phyloP scores from a whole-genome alignment of 805 yeast genomes.

The Phaffomyces opuntiae region DNA sequence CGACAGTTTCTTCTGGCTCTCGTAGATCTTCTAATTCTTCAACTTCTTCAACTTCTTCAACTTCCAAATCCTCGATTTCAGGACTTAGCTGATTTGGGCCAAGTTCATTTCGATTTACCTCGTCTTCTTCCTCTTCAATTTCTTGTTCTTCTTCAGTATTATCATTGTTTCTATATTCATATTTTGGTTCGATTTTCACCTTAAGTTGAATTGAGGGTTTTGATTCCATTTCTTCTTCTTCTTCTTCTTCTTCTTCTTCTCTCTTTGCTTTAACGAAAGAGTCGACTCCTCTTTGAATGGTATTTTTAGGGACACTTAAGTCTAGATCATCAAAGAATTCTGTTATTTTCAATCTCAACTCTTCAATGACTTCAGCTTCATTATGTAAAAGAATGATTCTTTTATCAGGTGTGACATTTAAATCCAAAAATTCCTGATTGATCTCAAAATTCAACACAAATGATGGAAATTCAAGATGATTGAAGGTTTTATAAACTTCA shows the following conservation, averaged over 20 bases:
- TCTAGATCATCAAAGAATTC: conserved; percentile 38
- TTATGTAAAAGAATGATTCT: conserved; percentile 60
- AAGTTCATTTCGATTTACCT: no score
- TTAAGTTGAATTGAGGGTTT: conserved; percentile 4
- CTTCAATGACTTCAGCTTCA: conserved; percentile 54
- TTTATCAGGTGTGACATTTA: conserved; percentile 92
- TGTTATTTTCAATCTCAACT: conserved; percentile 42
- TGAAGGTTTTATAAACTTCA: conserved; percentile 67
- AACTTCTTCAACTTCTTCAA: neutral
- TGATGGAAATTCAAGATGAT: conserved; percentile 67
- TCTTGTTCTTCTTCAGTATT: conserved; percentile 4
- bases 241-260: conserved; percentile 1
- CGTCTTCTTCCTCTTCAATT: neutral
- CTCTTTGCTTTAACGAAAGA: conserved; percentile 2
- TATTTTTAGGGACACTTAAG: conserved; percentile 25
- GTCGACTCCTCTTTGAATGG: conserved; percentile 4
- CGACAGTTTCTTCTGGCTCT: neutral
- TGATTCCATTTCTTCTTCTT: neutral
- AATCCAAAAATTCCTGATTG: conserved; percentile 52
- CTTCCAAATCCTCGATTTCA: neutral
- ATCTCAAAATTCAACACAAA: conserved; percentile 54
- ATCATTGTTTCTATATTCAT: no score
- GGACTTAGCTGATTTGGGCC: no score
- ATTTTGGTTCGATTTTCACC: neutral
- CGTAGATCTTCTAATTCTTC: neutral